Conservation (phyloP, 257 asterid genomes). For the Nicotiana undulata region DNA sequence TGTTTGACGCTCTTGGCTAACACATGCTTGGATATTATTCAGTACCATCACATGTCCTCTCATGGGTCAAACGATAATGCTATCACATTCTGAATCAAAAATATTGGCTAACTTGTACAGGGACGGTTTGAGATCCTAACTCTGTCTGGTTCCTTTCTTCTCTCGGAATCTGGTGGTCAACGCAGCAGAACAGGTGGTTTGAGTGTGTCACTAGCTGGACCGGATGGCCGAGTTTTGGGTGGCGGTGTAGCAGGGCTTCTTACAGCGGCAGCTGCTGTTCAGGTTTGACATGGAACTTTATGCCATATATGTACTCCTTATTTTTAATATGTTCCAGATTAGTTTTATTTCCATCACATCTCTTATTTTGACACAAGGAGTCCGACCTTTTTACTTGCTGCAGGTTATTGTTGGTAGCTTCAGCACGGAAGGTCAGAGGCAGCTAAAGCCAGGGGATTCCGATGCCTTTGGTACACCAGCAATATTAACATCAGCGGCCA, state of each 20-base stretch:
- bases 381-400: neutral
- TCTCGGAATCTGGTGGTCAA: constrained; percentile 11
- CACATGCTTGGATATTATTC: neutral
- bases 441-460: neutral
- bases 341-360: neutral
- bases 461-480: neutral
- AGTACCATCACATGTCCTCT: neutral
- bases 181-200: constrained; percentile 13
- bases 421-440: constrained; percentile 1
- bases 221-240: constrained; percentile 12
- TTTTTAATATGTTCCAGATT: neutral
- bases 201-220: constrained; percentile 9
- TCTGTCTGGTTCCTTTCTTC: constrained; percentile 13
- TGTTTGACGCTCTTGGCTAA: neutral
- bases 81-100: neutral
- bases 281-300: neutral
- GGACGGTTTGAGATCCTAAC: constrained; percentile 14
- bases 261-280: constrained; percentile 11
- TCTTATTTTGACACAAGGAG: neutral
- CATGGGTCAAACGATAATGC: neutral
- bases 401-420: constrained; percentile 17
- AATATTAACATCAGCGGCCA: neutral
- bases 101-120: constrained; percentile 1
- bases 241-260: constrained; percentile 15
- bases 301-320: too few relatives aligned